Evolutionary conservation across 176 grass and related monocot genomes (phyloP), one percentile per base, ranked within the genome.

Genomic region (Lolium multiflorum): DNA sequence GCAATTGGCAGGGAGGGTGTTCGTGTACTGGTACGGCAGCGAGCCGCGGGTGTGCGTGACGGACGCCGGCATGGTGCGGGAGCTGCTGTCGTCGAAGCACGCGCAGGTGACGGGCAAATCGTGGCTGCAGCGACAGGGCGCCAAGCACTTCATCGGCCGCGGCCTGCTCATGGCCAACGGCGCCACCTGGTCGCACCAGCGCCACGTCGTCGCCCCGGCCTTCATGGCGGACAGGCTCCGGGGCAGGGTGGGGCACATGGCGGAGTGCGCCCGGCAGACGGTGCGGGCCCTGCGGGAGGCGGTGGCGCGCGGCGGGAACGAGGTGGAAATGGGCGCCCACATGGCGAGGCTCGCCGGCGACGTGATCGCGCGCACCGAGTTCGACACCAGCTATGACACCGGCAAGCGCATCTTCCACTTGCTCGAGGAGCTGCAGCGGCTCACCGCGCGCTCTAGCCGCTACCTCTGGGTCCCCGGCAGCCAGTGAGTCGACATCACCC

Each of bases 91-190:
- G 63, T 98, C 96, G 14, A 82, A 89, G 77, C 92, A 89, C 49
- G 96, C 94, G 46, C 96, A 95, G 24, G 71, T 79, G 13, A 87
- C 90, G 2, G 96, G 96, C 7, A 92, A 91, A 81, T 98, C 96
- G 14, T 98, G 96, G 96, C 56, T 95, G 15, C 96, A 98, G 84
- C 84, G 80, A 44, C 88, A 95, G 77, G 96, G 96, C 1, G 71
- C 96, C 14, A 82, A 82, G 81, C 79, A 98, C 83, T 92, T 98
- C 87, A 98, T 98, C 41, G 96, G 96, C 21, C 59, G 90, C 31
- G 96, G 96, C 20, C 55, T 98, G 24, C 76, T 98, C 74, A 98
- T 98, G 96, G 96, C 96, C 38, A 98, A 95, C 81, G 93, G 96
- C 41, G 71, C 86, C 37, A 89, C 51, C 39, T 98, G 96, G 96